Evolutionary conservation across 768 basidiomycete species (phyloP), one percentile per base, ranked within the genome.

Genomic region (Podaxis sp.): DNA sequence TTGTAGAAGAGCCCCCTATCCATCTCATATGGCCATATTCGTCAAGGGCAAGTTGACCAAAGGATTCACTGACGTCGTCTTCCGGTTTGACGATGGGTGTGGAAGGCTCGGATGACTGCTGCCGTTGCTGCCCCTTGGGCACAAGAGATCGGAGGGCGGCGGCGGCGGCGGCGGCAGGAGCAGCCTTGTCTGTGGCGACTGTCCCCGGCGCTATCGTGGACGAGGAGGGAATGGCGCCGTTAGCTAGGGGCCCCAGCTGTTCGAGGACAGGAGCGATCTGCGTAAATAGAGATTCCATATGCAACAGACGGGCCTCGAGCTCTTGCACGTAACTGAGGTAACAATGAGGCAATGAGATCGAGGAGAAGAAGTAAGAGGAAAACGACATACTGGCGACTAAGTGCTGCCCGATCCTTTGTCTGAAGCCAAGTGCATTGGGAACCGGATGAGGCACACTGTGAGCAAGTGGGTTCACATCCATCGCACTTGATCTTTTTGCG

Each of bases 401-500:
- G 77, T 4, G 93, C 93, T 24, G 93, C 93, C 69, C 93, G 87
- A 75, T 95, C 93, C 77, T 93, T 94, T 5, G 93, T 95, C 76
- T 95, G 93, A 48, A 93, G 79, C 93, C 93, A 95, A 49, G 90
- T 91, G 71, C 93, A 95, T 67, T 87, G 84, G 0, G 90, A 88
- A 51, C 85, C 86, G 6, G 91, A 89, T 48, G 84, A 77, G 17
- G 84, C 72, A 71, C 93, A 95, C 70, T 94, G 93, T 0, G 90
- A 88, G 68, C 93, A 95, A 11, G 88, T 89, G 12, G 93, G 93
- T 71, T 95, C 93, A 69, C 80, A 84, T 66, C 93, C 93, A 77
- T 95, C 93, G 75, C 93, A 95, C 74, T 95, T 95, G 73, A 95
- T 93, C 82, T 95, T 95, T 85, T 94, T 94, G 67, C 91, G 87